Percentiles rank a stretch among this genome's conserved stretches.
phyloP scores from a whole-genome alignment of 345 rosid genomes.

The Erucastrum elatum region DNA sequence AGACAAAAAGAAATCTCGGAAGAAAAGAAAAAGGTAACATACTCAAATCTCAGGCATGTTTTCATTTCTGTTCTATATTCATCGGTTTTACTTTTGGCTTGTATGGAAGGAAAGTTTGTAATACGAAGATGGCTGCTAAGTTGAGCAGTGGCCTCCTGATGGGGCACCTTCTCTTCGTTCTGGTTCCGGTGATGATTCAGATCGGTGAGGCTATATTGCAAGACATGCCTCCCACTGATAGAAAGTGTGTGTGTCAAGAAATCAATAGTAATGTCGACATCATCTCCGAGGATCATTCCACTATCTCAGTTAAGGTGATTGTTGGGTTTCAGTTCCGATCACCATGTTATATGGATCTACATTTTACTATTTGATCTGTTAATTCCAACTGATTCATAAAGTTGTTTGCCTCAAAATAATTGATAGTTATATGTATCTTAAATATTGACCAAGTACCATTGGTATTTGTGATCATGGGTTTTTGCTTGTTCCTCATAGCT shows the following conservation, averaged over 20 bases:
- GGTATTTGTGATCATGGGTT: background rate
- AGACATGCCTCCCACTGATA: conserved; percentile 67
- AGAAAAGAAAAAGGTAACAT: background rate
- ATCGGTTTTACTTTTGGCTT: background rate
- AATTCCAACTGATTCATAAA: background rate
- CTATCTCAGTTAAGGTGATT: conserved; percentile 61
- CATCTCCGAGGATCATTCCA: conserved; percentile 56
- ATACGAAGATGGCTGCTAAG: conserved; percentile 11
- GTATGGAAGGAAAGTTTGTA: background rate
- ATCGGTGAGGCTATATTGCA: conserved; percentile 65
- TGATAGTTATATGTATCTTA: background rate
- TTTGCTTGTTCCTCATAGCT: background rate
- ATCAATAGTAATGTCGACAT: conserved; percentile 77
- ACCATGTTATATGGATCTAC: conserved; percentile 17
- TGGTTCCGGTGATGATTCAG: conserved; percentile 4
- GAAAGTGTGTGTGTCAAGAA: conserved; percentile 91
- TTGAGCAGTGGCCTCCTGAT: background rate
- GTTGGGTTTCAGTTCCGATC: background rate
- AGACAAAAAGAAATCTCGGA: background rate
- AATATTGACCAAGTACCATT: background rate
- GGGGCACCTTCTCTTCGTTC: background rate
- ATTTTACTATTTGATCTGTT: conserved; percentile 26
- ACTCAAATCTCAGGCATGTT: background rate
- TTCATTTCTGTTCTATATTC: background rate
- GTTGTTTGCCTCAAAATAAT: background rate